A percentile compares a stretch with the other conserved stretches of the same genome.
Conservation (phyloP, 2,329 filamentous ascomycete species). For the Colletotrichum ledebouriae region DNA sequence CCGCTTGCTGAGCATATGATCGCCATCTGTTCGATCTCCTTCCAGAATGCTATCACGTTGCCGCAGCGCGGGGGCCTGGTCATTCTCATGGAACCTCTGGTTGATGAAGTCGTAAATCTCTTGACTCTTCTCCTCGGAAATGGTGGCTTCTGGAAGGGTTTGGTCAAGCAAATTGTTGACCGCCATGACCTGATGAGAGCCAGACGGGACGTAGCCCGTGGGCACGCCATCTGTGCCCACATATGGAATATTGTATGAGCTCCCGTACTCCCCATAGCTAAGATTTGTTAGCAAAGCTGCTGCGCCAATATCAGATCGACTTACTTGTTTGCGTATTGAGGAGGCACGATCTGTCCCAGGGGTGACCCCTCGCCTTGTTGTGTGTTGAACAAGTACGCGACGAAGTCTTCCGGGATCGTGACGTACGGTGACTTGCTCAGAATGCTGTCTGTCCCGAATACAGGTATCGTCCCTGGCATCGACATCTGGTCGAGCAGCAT, state of each 20-base stretch:
- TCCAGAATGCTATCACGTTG: constrained; percentile 83
- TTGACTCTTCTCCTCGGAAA: constrained; percentile 90
- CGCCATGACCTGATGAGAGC: constrained; percentile 86
- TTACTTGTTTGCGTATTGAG: constrained; percentile 51
- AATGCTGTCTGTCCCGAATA: constrained; percentile 87
- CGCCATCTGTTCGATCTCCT: constrained; percentile 77
- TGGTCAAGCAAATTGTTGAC: constrained; percentile 88
- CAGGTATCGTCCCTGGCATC: constrained; percentile 79
- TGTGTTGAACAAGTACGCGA: constrained; percentile 85
- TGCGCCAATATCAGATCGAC: neutral
- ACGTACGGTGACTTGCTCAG: constrained; percentile 85
- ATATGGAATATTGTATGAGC: constrained; percentile 64
- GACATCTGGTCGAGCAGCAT: constrained; percentile 74
- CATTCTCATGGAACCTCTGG: constrained; percentile 83
- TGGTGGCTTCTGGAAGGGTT: constrained; percentile 80
- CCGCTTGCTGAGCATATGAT: constrained; percentile 81
- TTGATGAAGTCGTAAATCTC: constrained; percentile 87
- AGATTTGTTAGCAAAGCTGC: constrained; percentile 45
- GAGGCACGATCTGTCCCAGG: constrained; percentile 64
- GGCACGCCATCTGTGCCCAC: constrained; percentile 61
- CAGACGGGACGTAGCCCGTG: constrained; percentile 70
- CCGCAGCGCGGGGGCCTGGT: constrained; percentile 79
- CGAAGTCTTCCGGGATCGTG: constrained; percentile 88
- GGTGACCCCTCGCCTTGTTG: constrained; percentile 67
- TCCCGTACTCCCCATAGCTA: constrained; percentile 68